Conservation (phyloP, 2,329 filamentous ascomycete species). For the Nannizziopsis barbatae region DNA sequence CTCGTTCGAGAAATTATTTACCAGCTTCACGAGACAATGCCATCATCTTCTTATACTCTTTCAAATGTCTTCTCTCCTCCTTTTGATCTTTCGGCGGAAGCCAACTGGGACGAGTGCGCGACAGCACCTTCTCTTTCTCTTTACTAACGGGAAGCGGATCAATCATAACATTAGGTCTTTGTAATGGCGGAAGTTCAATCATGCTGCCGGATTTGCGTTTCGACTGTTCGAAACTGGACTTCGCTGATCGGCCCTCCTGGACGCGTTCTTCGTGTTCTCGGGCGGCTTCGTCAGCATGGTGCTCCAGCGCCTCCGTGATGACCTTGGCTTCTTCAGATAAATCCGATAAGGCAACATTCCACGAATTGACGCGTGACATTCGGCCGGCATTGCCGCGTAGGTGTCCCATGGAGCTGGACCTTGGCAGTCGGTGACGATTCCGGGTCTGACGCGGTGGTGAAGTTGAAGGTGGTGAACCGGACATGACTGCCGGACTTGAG, state of each 20-base stretch:
- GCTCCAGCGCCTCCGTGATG: constrained; percentile 49
- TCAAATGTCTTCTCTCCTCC: constrained; percentile 81
- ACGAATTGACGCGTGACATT: constrained; percentile 44
- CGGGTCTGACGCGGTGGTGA: constrained; percentile 21
- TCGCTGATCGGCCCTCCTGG: constrained; percentile 34
- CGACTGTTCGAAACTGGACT: constrained; percentile 29
- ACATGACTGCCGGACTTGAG: constrained; percentile 20
- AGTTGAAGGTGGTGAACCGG: constrained; percentile 24
- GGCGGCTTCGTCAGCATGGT: constrained; percentile 43
- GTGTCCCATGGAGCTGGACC: constrained; percentile 28
- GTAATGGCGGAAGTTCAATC: constrained; percentile 47
- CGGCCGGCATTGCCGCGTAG: constrained; percentile 20
- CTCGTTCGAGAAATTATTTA: constrained; percentile 23
- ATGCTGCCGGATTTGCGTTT: constrained; percentile 28
- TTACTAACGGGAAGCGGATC: constrained; percentile 56
- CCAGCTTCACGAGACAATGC: constrained; percentile 48
- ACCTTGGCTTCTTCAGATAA: constrained; percentile 50
- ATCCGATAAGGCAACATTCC: constrained; percentile 47
- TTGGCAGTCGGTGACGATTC: constrained; percentile 21
- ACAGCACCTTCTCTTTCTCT: constrained; percentile 54
- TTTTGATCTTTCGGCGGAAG: constrained; percentile 62
- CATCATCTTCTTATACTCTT: constrained; percentile 57
- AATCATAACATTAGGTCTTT: constrained; percentile 53
- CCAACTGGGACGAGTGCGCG: constrained; percentile 57
- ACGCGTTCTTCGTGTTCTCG: constrained; percentile 37